These are phyloP conservation scores for Monosporascus sp. DNA, from an alignment of 2,329 filamentous ascomycete species.

Conservation along the genomic window DNA sequence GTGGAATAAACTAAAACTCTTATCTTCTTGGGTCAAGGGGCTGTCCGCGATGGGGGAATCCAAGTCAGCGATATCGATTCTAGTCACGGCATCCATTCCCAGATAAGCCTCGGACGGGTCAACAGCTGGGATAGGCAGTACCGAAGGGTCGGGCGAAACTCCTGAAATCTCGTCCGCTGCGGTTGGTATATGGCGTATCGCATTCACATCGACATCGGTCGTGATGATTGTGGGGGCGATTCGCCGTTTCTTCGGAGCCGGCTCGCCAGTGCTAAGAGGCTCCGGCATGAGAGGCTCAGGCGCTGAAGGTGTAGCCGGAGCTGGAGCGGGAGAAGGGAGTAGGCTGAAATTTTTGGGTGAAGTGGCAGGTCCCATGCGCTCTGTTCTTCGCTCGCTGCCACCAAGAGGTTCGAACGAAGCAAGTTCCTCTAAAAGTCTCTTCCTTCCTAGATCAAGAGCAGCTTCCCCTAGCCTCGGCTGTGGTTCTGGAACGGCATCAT, in stretches of 20 bases:
- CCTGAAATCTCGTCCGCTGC: conserved; percentile 17
- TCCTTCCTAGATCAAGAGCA: neutral
- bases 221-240: conserved; percentile 18
- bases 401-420: neutral
- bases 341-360: neutral
- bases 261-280: neutral
- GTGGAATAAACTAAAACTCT: conserved; percentile 9
- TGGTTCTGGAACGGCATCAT: neutral
- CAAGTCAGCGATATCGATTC: conserved; percentile 19
- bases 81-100: conserved; percentile 17
- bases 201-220: conserved; percentile 10
- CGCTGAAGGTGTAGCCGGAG: neutral
- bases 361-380: neutral
- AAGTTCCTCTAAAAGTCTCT: neutral
- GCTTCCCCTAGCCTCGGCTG: neutral
- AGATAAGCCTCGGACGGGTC: conserved; percentile 14
- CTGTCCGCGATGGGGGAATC: neutral
- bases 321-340: no score
- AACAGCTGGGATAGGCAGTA: neutral
- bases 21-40: conserved; percentile 1
- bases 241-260: conserved; percentile 19
- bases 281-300: neutral
- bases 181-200: conserved; percentile 17
- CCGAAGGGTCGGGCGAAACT: neutral
- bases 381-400: neutral